Base-by-base conservation (phyloP, 2,329 filamentous ascomycete species). In the Nemania sp. region DNA sequence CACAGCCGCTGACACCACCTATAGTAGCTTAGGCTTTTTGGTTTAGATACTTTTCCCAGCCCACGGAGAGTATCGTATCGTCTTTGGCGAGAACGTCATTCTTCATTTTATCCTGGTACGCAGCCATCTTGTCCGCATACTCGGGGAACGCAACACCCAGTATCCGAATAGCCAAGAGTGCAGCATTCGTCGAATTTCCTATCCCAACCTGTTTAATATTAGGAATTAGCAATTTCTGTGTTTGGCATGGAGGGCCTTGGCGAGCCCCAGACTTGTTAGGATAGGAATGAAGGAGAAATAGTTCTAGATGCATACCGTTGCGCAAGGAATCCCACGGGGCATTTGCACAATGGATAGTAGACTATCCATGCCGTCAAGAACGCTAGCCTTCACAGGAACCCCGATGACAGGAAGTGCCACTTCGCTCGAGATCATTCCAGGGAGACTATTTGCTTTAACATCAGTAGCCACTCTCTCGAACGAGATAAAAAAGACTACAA, bases 161-260 rank as follows among this genome's bases (percentile, higher is more conserved):
- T 35, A 91, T 89, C 17, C 88, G 79, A 18, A 88, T 82, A 0
- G 90, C 89, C n/a, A 91, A 76, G 17, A 92, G 78, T 0, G 86
- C 90, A 0, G 90, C 90, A 69, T 92, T 93, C 57, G 89, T 89
- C 21, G 87, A 89, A 76, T 92, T 92, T 75, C 91, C 91, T 74
- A 92, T 91, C 11, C 86, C 90, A 3, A 93, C 89, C 0, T 64
- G 10, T 59, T 58, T 6, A 43, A 7, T 39, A 13, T 40, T 34
- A 11, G 2, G 7, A n/a, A 54, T 63, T n/a, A 60, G 57, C 29
- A 7, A 49, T 29, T 54, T 20, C 2, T 10, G 15, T 46, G 20
- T 4, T 32, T 42, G 18, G 2, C 3, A 25, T 15, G 10, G 21
- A 25, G 18, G 17, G 13, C 20, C n/a, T 43, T 9, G 17, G 40